Conservation (phyloP, 2,329 filamentous ascomycete genomes). For the Fusarium tricinctum region DNA sequence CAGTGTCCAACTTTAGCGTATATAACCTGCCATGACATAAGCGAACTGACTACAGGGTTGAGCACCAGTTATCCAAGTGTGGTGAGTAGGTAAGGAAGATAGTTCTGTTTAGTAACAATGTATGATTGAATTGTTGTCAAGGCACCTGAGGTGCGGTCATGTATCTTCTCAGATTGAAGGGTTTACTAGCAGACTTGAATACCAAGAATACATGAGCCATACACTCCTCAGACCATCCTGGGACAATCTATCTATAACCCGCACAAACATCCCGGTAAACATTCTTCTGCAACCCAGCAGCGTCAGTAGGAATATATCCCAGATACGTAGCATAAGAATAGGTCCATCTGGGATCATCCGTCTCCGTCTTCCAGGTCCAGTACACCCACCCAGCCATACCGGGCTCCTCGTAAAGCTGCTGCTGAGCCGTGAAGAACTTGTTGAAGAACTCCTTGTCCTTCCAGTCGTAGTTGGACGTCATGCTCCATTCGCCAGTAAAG, state of each 20-base stretch:
- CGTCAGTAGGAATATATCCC: constrained; percentile 34
- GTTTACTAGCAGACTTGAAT: too few species aligned
- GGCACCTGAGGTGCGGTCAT: too few species aligned
- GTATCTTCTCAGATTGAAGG: too few species aligned
- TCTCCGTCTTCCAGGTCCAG: constrained; percentile 42
- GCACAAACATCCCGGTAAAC: constrained; percentile 34
- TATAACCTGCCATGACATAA: too few species aligned
- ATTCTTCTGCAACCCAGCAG: constrained; percentile 35
- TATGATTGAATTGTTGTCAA: too few species aligned
- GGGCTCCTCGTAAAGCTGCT: constrained; percentile 37
- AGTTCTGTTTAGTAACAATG: too few species aligned
- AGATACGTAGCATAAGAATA: constrained; percentile 37
- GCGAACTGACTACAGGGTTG: too few species aligned
- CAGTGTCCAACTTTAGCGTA: too few species aligned
- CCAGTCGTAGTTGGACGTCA: constrained; percentile 34
- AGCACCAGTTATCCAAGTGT: too few species aligned
- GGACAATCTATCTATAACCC: constrained; percentile 8
- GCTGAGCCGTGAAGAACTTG: constrained; percentile 40
- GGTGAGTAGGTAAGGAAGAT: too few species aligned
- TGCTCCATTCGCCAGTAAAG: constrained; percentile 41
- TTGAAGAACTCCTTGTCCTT: constrained; percentile 28
- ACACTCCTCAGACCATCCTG: too few species aligned
- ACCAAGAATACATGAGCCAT: too few species aligned
- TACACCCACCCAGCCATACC: constrained; percentile 39
- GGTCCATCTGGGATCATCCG: constrained; percentile 35